Percentiles rank a stretch among this genome's conserved stretches.
phyloP scores from a whole-genome alignment of 257 asterid genomes.

The Solanum sejunctum region DNA sequence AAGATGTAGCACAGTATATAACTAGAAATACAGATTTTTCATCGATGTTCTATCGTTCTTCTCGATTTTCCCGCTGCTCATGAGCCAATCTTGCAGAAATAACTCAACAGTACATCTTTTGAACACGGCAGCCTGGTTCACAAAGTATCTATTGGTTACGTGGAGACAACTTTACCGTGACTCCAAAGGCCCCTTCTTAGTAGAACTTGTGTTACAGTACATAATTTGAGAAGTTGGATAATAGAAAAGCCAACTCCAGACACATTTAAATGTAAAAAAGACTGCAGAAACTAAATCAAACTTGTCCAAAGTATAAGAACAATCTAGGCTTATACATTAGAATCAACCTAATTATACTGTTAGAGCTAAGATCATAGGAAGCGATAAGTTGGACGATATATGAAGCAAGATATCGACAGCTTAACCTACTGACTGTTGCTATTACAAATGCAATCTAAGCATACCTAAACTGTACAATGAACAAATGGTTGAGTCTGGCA shows the following conservation, averaged over 20 bases:
- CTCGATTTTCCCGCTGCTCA: background rate
- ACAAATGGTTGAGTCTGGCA: background rate
- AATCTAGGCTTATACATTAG: conserved; percentile 7
- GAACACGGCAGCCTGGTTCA: background rate
- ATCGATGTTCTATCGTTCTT: background rate
- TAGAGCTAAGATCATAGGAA: background rate
- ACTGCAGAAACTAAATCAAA: background rate
- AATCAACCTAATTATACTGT: background rate
- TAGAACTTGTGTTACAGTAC: background rate
- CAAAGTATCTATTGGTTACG: background rate
- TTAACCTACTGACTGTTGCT: conserved; percentile 13
- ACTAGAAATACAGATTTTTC: background rate
- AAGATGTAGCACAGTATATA: background rate
- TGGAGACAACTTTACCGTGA: too few relatives aligned
- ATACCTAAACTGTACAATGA: conserved; percentile 27
- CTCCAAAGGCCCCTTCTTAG: background rate
- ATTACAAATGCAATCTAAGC: conserved; percentile 10
- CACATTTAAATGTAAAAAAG: background rate
- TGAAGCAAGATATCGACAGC: background rate
- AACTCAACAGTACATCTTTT: too few relatives aligned
- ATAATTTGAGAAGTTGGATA: background rate
- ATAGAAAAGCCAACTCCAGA: background rate
- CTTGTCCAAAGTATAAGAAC: background rate
- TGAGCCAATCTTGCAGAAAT: background rate
- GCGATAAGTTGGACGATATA: background rate